phyloP scores from a whole-genome alignment of 768 basidiomycete genomes.

The Hygrocybe punicea region DNA sequence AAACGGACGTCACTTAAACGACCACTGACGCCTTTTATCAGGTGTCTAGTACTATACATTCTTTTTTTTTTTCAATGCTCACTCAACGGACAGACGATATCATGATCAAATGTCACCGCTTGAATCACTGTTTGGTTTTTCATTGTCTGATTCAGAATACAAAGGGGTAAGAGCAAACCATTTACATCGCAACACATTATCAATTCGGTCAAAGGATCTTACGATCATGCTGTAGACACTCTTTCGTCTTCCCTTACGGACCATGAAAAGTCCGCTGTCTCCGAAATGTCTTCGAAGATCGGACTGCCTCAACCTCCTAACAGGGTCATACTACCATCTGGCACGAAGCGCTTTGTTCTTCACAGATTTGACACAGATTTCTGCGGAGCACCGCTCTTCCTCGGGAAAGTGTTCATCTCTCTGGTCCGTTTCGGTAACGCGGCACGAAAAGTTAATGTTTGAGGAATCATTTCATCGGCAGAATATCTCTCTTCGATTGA shows the following conservation, averaged over 20 bases:
- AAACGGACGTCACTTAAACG: constrained; percentile 28
- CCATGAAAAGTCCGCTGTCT: constrained; percentile 26
- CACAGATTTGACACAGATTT: constrained; percentile 34
- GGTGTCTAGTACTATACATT: no score
- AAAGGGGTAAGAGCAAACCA: constrained; percentile 37
- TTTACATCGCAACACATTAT: background rate
- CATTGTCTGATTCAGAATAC: constrained; percentile 25
- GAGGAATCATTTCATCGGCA: background rate
- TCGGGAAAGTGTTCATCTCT: constrained; percentile 2
- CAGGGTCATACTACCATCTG: constrained; percentile 31
- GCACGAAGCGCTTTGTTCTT: constrained; percentile 43
- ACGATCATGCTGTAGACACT: constrained; percentile 41
- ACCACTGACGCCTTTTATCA: constrained; percentile 20
- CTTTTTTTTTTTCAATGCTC: background rate
- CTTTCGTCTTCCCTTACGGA: constrained; percentile 46
- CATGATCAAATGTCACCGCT: constrained; percentile 41
- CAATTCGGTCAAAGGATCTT: constrained; percentile 11
- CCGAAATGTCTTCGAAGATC: constrained; percentile 14
- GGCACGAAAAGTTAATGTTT: background rate
- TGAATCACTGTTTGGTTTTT: constrained; percentile 42
- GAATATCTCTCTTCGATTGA: background rate
- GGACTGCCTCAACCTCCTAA: constrained; percentile 18
- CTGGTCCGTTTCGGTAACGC: background rate
- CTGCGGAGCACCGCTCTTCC: constrained; percentile 20
- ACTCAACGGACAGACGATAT: constrained; percentile 22